Evolutionary conservation across 495 filamentous ascomycete genomes (phyloP).

Genomic region (Penicillium soppii): DNA sequence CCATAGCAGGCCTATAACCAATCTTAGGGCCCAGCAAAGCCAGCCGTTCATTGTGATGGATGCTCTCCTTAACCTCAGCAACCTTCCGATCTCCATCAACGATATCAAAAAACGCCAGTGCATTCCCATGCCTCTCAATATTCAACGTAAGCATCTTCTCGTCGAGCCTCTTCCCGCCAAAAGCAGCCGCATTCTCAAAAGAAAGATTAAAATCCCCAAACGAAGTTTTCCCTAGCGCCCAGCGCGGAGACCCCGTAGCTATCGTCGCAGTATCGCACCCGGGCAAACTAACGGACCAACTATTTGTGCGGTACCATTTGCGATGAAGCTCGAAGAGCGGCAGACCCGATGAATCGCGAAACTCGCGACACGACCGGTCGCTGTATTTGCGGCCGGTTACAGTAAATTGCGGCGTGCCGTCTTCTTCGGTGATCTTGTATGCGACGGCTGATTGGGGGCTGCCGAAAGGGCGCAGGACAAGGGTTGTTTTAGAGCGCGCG

Average conservation of each 20-base stretch:
- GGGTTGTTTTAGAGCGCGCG: constrained; percentile 15
- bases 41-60: constrained; percentile 19
- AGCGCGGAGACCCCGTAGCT: constrained; percentile 15
- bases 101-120: constrained; percentile 18
- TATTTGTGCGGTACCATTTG: constrained; percentile 2
- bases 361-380: constrained; percentile 24
- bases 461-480: constrained; percentile 21
- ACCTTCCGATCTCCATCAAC: constrained; percentile 24
- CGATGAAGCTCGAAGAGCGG: constrained; percentile 29
- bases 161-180: constrained; percentile 12
- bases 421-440: constrained; percentile 24
- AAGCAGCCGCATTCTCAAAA: constrained; percentile 24
- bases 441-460: constrained; percentile 17
- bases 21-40: constrained; percentile 12
- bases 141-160: constrained; percentile 23
- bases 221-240: constrained; percentile 4
- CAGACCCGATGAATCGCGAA: constrained; percentile 27
- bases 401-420: constrained; percentile 19
- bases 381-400: constrained; percentile 21
- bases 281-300: constrained; percentile 28
- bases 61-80: constrained; percentile 20
- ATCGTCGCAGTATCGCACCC: constrained; percentile 15
- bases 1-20: constrained; percentile 16
- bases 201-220: constrained; percentile 22
- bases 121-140: constrained; percentile 17